Evolutionary conservation across 2,329 filamentous ascomycete genomes (phyloP).

Genomic region (Venturia oleaginea): DNA sequence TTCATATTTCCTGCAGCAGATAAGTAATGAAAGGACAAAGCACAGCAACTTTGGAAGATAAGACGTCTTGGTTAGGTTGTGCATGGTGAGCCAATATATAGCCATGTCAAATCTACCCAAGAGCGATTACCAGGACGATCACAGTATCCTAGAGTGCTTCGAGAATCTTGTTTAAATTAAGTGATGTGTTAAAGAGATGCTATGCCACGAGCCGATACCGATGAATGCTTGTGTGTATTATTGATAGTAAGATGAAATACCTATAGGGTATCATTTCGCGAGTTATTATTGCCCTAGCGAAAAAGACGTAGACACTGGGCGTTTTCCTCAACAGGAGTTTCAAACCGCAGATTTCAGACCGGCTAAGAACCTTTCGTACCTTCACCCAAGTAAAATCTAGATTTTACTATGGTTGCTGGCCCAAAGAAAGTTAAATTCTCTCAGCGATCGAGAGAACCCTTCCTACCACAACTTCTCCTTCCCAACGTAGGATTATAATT

Average conservation of each 20-base stretch:
- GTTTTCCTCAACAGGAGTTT: too few relatives aligned
- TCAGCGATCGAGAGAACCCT: too few relatives aligned
- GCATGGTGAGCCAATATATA: not conserved
- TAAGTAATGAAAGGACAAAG: not conserved
- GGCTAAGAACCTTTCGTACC: too few relatives aligned
- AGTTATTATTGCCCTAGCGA: not conserved
- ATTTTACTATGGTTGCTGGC: too few relatives aligned
- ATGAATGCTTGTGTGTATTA: not conserved
- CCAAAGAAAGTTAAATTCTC: too few relatives aligned
- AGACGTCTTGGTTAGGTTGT: too few relatives aligned
- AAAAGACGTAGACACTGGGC: too few relatives aligned
- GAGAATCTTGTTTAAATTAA: not conserved
- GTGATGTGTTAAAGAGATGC: not conserved
- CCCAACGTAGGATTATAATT: too few relatives aligned
- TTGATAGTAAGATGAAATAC: not conserved
- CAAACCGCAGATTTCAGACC: too few relatives aligned
- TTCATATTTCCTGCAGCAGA: constrained; percentile 4
- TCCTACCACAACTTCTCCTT: too few relatives aligned
- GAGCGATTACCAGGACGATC: not conserved
- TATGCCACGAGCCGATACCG: not conserved
- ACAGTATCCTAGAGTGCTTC: not conserved
- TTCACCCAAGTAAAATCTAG: too few relatives aligned
- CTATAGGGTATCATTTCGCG: not conserved
- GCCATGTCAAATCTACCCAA: not conserved
- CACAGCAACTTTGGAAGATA: not conserved